Percentiles rank a stretch among this genome's conserved stretches.
These are phyloP conservation scores for Paracamarosporium sp. DNA, from an alignment of 2,329 filamentous ascomycete genomes.

Conservation along the genomic window DNA sequence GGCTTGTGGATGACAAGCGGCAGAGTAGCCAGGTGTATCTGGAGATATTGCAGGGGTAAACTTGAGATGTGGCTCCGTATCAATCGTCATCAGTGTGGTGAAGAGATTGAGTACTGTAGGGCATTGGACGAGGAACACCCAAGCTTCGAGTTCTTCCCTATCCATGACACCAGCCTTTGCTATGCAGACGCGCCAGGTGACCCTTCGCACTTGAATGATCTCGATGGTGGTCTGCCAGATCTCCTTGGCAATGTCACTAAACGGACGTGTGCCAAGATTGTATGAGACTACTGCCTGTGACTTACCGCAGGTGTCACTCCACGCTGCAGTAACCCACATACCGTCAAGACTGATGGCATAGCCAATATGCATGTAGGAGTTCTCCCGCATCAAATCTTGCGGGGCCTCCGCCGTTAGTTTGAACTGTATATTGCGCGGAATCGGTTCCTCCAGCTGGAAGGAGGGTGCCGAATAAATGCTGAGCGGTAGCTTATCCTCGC, in stretches of 20 bases:
- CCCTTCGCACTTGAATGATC: slow-evolving; percentile 72
- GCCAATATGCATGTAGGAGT: slow-evolving; percentile 79
- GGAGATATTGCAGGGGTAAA: slow-evolving; percentile 59
- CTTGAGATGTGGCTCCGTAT: slow-evolving; percentile 69
- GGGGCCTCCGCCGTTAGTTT: slow-evolving; percentile 72
- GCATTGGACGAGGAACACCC: slow-evolving; percentile 43
- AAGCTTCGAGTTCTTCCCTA: slow-evolving; percentile 64
- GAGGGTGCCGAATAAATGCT: slow-evolving; percentile 68
- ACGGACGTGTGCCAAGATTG: slow-evolving; percentile 68
- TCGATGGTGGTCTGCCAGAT: slow-evolving; percentile 81
- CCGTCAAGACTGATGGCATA: slow-evolving; percentile 79
- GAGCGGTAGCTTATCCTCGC: slow-evolving; percentile 52
- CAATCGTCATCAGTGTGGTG: slow-evolving; percentile 66
- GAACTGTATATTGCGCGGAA: slow-evolving; percentile 78
- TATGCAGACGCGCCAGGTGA: slow-evolving; percentile 80
- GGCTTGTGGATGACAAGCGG: slow-evolving; percentile 17
- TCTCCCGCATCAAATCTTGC: slow-evolving; percentile 76
- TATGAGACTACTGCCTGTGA: slow-evolving; percentile 77
- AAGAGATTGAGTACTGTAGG: slow-evolving; percentile 47
- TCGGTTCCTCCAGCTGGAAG: slow-evolving; percentile 72
- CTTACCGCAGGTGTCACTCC: slow-evolving; percentile 79
- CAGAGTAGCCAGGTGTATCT: slow-evolving; percentile 20
- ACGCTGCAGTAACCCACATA: slow-evolving; percentile 79
- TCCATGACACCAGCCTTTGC: slow-evolving; percentile 75
- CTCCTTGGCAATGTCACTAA: slow-evolving; percentile 72